Percentiles rank a stretch among this genome's conserved stretches.
Evolutionary conservation across 495 filamentous ascomycete genomes (phyloP).

Genomic region (Tuber magnatum): DNA sequence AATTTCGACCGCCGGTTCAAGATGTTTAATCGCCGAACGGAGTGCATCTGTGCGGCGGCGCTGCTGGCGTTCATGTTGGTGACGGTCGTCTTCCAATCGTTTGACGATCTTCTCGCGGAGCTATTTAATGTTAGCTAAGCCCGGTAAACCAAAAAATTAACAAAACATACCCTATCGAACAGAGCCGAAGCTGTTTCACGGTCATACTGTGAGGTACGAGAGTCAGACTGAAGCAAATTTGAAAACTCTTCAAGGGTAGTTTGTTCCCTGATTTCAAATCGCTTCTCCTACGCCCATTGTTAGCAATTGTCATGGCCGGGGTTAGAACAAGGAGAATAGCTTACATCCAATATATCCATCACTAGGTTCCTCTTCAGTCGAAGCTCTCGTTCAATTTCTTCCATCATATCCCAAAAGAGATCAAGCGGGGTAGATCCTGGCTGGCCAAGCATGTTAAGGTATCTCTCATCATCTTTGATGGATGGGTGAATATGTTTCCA

Average conservation of each 20-base stretch:
- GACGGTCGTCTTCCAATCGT: constrained; percentile 76
- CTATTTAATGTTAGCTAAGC: constrained; percentile 41
- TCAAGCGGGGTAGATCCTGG: constrained; percentile 85
- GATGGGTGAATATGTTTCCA: constrained; percentile 77
- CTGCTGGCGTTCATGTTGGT: constrained; percentile 73
- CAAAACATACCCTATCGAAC: constrained; percentile 60
- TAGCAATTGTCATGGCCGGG: constrained; percentile 8
- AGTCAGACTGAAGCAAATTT: constrained; percentile 67
- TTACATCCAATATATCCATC: constrained; percentile 82
- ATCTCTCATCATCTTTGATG: constrained; percentile 75
- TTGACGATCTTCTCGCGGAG: constrained; percentile 71
- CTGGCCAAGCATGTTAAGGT: constrained; percentile 76
- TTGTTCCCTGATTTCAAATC: constrained; percentile 76
- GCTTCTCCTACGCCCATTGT: constrained; percentile 60
- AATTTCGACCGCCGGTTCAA: constrained; percentile 73
- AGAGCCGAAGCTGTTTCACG: constrained; percentile 65
- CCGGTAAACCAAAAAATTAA: constrained; percentile 5
- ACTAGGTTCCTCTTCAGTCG: constrained; percentile 76
- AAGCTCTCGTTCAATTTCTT: constrained; percentile 81
- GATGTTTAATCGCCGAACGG: constrained; percentile 77
- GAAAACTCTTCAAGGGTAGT: constrained; percentile 85
- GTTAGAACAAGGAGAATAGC: constrained; percentile 39
- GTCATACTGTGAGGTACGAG: constrained; percentile 75
- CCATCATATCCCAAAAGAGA: constrained; percentile 92
- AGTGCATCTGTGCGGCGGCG: constrained; percentile 77